A percentile compares a stretch with the other conserved stretches of the same genome.
Evolutionary conservation across 306 rosid species (phyloP).

Genomic region (Fragaria iinumae): DNA sequence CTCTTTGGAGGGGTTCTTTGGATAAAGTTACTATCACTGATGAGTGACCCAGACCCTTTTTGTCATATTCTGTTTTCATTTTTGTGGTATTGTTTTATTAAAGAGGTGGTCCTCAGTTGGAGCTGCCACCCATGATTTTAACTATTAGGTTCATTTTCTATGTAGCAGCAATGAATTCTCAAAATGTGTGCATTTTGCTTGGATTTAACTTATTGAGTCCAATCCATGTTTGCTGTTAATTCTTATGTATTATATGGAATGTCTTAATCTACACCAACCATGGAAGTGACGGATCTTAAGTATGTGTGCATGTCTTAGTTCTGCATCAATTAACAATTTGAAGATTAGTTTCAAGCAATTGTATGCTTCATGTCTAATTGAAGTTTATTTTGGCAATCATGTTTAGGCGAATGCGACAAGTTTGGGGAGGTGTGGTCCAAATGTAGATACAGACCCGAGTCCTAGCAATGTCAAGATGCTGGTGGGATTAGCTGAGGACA

Average conservation of each 20-base stretch:
- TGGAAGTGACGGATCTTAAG: background rate
- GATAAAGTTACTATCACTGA: conserved; percentile 1
- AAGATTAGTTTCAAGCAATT: background rate
- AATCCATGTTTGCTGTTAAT: background rate
- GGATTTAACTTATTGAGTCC: background rate
- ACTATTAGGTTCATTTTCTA: background rate
- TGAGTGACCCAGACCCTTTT: conserved; percentile 6
- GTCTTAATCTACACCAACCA: background rate
- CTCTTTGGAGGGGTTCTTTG: background rate
- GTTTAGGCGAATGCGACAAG: conserved; percentile 87
- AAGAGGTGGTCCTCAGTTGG: background rate
- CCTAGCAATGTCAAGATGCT: conserved; percentile 73
- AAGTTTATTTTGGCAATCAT: conserved; percentile 22
- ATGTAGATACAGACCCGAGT: conserved; percentile 74
- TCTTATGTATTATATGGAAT: background rate
- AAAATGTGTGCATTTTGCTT: background rate
- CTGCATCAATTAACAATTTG: background rate
- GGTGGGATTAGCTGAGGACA: conserved; percentile 71
- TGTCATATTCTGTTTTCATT: conserved; percentile 18
- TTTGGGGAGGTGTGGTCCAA: conserved; percentile 73
- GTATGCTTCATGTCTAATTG: conserved; percentile 17
- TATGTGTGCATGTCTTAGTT: background rate
- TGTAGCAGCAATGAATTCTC: background rate
- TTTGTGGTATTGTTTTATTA: conserved; percentile 2
- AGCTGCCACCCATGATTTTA: conserved; percentile 12